Base-by-base conservation (phyloP, 257 asterid genomes). In the Knoxia roxburghii region DNA sequence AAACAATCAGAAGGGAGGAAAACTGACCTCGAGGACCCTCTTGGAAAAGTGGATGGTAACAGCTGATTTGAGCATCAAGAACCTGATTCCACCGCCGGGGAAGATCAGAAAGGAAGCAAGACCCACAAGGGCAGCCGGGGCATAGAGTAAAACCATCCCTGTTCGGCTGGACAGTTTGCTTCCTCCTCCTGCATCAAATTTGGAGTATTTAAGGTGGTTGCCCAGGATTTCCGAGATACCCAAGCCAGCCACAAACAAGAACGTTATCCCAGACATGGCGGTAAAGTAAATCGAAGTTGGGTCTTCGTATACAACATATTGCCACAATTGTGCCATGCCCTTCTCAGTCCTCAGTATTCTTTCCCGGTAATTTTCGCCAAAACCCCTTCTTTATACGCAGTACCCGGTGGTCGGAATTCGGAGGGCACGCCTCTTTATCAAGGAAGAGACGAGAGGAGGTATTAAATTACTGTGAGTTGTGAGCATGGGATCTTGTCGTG, bases 1-100 rank as follows among this genome's bases (percentile, higher is more conserved):
- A 45, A 64, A 45, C 27, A 26, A 14, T 24, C 17, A 39, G 21
- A 12, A 18, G 2, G 0, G 21, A 7, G 53, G 18, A 15, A n/a
- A 13, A 2, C 26, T 7, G 29, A 89, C 96, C 95, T 90, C 96
- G 20, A 88, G 81, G 27, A 73, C 92, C 86, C 97, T 81, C 68
- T 90, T 90, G 75, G 73, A 79, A 63, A 84, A 90, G 74, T 90
- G 97, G 43, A 83, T 2, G 23, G 95, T 79, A 66, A 86, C 46
- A 2, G 87, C 90, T 8, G 75, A 74, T 72, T 82, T 82, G 76
- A 86, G 74, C 78, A 88, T n/a, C 27, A 79, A 48, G 80, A 83
- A 83, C 85, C 96, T 86, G n/a, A 77, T 59, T 30, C 80, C 90
- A 35, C 78, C 84, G 64, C 66, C 69, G 0, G 88, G 85, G 75